These are phyloP conservation scores for Solanum pinnatisectum DNA, from an alignment of 257 asterid species.

Conservation along the genomic window DNA sequence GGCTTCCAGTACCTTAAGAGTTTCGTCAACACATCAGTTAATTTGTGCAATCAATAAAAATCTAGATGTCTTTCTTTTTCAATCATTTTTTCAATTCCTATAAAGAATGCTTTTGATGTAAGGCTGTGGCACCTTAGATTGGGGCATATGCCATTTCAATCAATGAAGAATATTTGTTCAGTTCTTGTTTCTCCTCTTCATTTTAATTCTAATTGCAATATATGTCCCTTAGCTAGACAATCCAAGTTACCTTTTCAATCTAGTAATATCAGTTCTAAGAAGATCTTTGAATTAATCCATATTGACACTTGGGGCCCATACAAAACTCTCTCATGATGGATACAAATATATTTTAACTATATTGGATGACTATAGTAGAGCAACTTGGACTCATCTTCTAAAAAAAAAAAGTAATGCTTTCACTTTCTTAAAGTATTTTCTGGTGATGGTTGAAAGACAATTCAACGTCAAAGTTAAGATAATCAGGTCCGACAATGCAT, in stretches of 20 bases:
- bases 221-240: background rate
- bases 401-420: background rate
- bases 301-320: background rate
- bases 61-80: background rate
- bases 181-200: background rate
- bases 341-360: too few species aligned
- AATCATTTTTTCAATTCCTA: background rate
- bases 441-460: background rate
- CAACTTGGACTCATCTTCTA: background rate
- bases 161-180: background rate
- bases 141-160: background rate
- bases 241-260: background rate
- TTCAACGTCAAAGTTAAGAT: background rate
- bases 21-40: background rate
- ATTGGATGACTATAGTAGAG: background rate
- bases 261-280: background rate
- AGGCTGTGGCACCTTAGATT: background rate
- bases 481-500: background rate
- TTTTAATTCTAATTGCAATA: background rate
- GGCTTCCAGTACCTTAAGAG: background rate
- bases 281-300: background rate
- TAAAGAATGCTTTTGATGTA: background rate
- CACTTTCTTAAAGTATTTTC: background rate
- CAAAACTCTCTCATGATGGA: background rate
- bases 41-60: background rate